Conservation (phyloP, 345 rosid genomes). For the Kandelia obovata region DNA sequence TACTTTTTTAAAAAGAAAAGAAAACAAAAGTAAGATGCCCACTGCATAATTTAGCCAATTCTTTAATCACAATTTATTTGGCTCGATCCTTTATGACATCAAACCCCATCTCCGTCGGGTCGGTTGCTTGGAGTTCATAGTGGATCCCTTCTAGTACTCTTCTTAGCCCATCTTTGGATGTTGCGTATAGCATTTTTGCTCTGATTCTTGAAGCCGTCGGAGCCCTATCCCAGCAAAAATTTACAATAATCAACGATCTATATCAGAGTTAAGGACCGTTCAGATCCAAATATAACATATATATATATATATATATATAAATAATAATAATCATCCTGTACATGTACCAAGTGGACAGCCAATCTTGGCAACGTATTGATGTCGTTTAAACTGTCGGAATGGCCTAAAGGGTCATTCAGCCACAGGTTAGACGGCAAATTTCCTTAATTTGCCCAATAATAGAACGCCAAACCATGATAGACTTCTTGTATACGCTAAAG, state of each 20-base stretch:
- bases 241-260: not conserved
- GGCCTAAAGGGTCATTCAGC: no score
- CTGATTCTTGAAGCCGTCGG: conserved; percentile 82
- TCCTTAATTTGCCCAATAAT: no score
- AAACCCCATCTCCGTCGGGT: conserved; percentile 92
- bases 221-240: conserved; percentile 39
- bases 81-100: conserved; percentile 81
- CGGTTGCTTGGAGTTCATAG: conserved; percentile 94
- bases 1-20: no score
- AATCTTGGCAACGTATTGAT: no score
- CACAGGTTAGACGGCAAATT: no score
- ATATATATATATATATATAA: no score
- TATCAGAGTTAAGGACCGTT: not conserved
- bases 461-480: no score
- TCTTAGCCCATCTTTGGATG: conserved; percentile 81
- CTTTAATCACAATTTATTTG: conserved; percentile 31
- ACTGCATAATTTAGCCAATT: conserved; percentile 12
- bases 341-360: no score
- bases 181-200: conserved; percentile 84
- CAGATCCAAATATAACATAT: not conserved
- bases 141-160: conserved; percentile 90
- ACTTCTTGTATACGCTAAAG: no score
- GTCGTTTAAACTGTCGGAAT: no score
- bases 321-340: no score
- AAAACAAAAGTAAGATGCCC: conserved; percentile 29